Evolutionary conservation across 352 stramenopile genomes (phyloP).

Genomic region (Aphanomyces cochlioides): DNA sequence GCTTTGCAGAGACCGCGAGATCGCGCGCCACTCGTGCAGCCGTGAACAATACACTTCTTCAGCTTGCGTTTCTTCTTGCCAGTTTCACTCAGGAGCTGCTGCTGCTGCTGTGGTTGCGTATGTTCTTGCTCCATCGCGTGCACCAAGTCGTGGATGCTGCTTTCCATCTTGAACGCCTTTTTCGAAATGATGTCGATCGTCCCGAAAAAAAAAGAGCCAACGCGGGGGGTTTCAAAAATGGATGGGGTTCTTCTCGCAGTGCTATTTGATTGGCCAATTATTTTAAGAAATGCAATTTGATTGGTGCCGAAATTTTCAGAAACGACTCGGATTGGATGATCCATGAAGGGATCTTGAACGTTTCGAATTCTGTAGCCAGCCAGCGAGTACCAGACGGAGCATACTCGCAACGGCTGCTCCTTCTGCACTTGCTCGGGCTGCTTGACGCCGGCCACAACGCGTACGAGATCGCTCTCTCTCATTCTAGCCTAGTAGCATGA

Average conservation of each 20-base stretch:
- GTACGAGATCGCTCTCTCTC: too few relatives aligned
- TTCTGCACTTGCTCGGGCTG: too few relatives aligned
- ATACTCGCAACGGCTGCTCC: too few relatives aligned
- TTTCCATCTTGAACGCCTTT: background rate
- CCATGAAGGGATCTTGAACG: slow-evolving; percentile 8
- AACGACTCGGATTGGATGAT: background rate
- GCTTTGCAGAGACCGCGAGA: slow-evolving; percentile 79
- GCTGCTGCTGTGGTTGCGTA: background rate
- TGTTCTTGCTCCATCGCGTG: slow-evolving; percentile 1
- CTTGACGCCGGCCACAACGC: too few relatives aligned
- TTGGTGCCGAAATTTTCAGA: background rate
- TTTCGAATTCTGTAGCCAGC: background rate
- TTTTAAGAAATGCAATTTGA: background rate
- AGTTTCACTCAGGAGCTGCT: background rate
- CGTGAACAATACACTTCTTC: slow-evolving; percentile 63
- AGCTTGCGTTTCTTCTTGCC: slow-evolving; percentile 56
- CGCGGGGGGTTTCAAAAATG: background rate
- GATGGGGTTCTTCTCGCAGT: background rate
- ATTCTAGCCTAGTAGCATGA: too few relatives aligned
- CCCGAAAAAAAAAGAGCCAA: background rate
- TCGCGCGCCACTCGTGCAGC: slow-evolving; percentile 68
- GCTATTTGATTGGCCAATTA: slow-evolving; percentile 12
- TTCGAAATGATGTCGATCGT: slow-evolving; percentile 18
- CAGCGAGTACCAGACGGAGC: too few relatives aligned
- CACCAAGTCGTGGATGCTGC: slow-evolving; percentile 16